Base-by-base conservation (phyloP, 768 basidiomycete genomes). In the Kondoa subrosea region DNA sequence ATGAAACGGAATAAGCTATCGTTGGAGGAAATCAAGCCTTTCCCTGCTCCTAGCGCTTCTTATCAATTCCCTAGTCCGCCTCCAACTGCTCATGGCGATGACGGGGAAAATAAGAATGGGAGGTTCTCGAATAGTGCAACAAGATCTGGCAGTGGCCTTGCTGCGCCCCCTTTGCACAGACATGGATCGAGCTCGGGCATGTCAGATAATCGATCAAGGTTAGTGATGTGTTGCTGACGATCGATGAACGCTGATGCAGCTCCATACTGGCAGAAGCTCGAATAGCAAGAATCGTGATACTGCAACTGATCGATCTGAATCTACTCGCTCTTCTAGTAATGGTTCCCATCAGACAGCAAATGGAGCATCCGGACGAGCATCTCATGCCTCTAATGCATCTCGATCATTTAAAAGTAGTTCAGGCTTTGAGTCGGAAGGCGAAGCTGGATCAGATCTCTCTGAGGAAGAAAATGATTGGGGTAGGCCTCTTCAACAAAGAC, bases 31-130 rank as follows among this genome's bases (percentile, higher is more conserved):
- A 61, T 34, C 12, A 61, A 64, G 3, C 64, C 66, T 14, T 70
- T 70, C 58, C 69, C 71, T 25, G 60, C 67, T 1, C 69, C 73
- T n/a, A 33, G 60, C 1, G 67, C 69, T 2, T 34, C 33, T 1
- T 68, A 66, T 17, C 68, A 71, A 1, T 64, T 64, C 32, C 62
- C 62, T 32, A 29, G 25, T 26, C 62, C 25, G 12, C 25, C 62
- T 21, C 62, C 27, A 12, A 3, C 62, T 26, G 62, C 27, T 3
- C 27, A 31, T 60, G 14, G 8, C 4, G 29, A 12, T 4, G 58
- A 26, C 8, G 58, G 29, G 30, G 25, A 25, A 4, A 31, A 60
- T 60, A 14, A 27, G 58, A 56, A 56, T 15, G 16, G 15, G 56
- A 56, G n/a, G n/a, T n/a, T n/a, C n/a, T n/a, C n/a, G n/a, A n/a